Evolutionary conservation across 2,329 filamentous ascomycete species (phyloP).

Genomic region (Sclerotiophoma versabilis): DNA sequence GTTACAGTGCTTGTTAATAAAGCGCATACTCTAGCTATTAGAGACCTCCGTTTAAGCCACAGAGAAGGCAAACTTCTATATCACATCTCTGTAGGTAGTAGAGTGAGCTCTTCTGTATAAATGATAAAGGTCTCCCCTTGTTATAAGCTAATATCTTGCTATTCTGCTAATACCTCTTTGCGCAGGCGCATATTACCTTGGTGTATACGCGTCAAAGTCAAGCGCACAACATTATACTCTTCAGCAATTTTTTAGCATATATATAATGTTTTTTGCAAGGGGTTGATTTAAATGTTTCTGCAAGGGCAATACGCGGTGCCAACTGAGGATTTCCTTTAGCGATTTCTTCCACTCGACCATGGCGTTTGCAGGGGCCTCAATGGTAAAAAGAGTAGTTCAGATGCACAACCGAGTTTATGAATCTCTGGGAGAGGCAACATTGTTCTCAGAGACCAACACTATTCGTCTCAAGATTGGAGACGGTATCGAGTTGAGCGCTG

Average conservation of each 20-base stretch:
- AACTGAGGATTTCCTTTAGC: constrained; percentile 7
- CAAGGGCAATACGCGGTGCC: constrained; percentile 4
- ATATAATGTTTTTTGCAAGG: too few species aligned
- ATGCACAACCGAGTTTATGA: constrained; percentile 9
- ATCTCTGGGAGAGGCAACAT: constrained; percentile 12
- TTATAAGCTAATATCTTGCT: neutral
- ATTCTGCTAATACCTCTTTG: neutral
- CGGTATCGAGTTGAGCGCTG: neutral
- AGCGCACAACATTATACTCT: too few species aligned
- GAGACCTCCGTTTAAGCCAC: neutral
- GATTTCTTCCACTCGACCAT: constrained; percentile 8
- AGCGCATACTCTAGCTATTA: neutral
- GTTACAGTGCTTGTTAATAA: neutral
- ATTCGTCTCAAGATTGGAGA: neutral
- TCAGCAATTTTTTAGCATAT: too few species aligned
- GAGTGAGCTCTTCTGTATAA: neutral
- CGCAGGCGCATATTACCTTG: neutral
- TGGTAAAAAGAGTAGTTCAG: constrained; percentile 9
- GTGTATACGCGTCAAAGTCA: too few species aligned
- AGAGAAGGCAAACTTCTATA: neutral
- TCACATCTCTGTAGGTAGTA: too few species aligned
- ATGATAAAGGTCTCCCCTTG: neutral
- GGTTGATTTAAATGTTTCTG: too few species aligned
- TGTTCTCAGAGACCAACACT: constrained; percentile 8
- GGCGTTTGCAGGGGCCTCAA: neutral